Evolutionary conservation across 306 rosid species (phyloP).

Genomic region (Vigna hirtella): DNA sequence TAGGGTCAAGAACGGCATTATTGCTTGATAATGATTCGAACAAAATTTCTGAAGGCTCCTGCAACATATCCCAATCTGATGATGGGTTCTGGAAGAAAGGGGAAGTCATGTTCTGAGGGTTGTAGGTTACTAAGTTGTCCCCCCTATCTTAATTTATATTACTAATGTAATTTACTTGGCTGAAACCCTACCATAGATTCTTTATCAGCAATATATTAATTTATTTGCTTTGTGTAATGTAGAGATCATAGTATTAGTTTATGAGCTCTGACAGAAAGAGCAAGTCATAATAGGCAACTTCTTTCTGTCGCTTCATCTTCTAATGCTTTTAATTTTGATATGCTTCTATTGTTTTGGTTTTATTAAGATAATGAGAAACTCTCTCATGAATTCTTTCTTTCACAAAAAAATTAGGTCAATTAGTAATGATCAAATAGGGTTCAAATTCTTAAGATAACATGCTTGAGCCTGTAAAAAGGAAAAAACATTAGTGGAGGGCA

Average conservation of each 20-base stretch:
- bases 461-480: too few species aligned
- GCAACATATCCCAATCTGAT: background rate
- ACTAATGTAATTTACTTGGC: background rate
- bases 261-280: background rate
- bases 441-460: too few species aligned
- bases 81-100: background rate
- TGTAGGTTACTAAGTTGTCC: background rate
- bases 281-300: conserved; percentile 10
- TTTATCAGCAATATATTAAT: background rate
- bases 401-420: background rate
- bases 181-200: background rate
- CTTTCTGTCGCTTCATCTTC: background rate
- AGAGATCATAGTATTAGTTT: background rate
- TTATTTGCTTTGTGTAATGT: background rate
- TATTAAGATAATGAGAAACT: background rate
- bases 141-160: too few species aligned
- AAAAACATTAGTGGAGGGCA: too few species aligned
- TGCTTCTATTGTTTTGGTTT: too few species aligned
- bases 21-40: conserved; percentile 28
- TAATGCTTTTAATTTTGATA: background rate
- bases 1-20: background rate
- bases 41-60: conserved; percentile 22
- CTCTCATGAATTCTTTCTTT: background rate
- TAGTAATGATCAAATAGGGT: too few species aligned
- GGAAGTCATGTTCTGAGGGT: background rate